Percentiles rank a stretch among this genome's conserved stretches.
phyloP scores from a whole-genome alignment of 345 rosid genomes.

The Eucalyptus paniculata region DNA sequence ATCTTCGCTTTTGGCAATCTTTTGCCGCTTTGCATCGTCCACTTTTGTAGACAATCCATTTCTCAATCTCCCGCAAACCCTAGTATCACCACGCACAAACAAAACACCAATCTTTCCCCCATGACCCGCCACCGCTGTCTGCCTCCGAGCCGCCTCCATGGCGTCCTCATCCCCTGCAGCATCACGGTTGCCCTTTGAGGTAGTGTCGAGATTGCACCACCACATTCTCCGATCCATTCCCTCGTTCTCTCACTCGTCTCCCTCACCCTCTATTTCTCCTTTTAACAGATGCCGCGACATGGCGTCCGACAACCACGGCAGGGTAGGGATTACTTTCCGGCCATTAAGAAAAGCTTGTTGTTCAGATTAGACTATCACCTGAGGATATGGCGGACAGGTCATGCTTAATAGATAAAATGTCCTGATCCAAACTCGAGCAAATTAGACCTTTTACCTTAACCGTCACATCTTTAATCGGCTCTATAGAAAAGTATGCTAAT shows the following conservation, averaged over 20 bases:
- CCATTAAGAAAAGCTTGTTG: not conserved
- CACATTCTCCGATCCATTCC: not conserved
- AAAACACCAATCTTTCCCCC: not conserved
- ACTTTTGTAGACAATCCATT: not conserved
- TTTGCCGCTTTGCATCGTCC: not conserved
- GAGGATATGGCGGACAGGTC: not conserved
- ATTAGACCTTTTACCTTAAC: not conserved
- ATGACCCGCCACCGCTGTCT: not conserved
- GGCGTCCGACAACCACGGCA: not conserved
- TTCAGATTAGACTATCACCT: not conserved
- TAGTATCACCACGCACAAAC: not conserved
- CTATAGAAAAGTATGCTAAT: not conserved
- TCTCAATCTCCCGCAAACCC: not conserved
- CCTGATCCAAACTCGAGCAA: not conserved
- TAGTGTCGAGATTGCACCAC: rapidly evolving
- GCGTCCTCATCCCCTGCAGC: not conserved
- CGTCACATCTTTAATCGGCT: not conserved
- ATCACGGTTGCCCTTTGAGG: not conserved
- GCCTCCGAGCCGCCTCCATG: not conserved
- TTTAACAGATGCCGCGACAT: not conserved
- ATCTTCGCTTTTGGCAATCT: not conserved
- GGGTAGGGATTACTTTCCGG: not conserved
- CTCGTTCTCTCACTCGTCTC: not conserved
- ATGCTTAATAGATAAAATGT: not conserved
- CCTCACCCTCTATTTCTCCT: not conserved